Base-by-base conservation (phyloP, 805 yeast species). In the Metschnikowia chrysomelidarum region DNA sequence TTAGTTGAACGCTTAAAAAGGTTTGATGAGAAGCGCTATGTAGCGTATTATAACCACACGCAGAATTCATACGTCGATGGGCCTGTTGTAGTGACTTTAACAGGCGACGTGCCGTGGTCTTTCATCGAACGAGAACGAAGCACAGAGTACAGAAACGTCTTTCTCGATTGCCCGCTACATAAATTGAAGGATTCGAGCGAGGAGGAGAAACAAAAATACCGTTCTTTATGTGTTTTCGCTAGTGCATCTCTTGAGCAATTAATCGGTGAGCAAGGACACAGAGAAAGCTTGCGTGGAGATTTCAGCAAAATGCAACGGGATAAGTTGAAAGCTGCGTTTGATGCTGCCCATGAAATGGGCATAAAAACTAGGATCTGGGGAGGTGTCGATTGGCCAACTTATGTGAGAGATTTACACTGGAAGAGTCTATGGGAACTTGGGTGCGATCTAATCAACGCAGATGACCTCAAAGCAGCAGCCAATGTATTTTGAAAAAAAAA, bases 291-390 rank as follows among this genome's bases (percentile, higher is more conserved):
- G 36, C 38, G 49, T 11, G 34, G 38, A 21, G 68, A 72, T 2
- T 57, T 77, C 24, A 56, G 54, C 15, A 42, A 40, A 0, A 47
- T 47, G 1, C 76, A 75, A 39, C 36, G 50, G 27, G 38, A 27
- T 1, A 46, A 19, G 8, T 43, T 75, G 16, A 43, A 44, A 15
- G 22, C 38, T 4, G 45, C 44, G 18, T 54, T 75, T 14, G 57
- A 59, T 7, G 32, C 39, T 11, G 80, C 85, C 2, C 86, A 80
- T 46, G 49, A 56, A 2, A 40, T 59, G 31, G 75, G 76, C 9
- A 49, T 82, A 25, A 66, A 69, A 44, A 74, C 86, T 0, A 62
- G 91, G 37, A 62, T 82, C 19, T 83, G 89, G 89, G 88, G 80
- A 13, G 78, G 78, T 7, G 80, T 86, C 1, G 64, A 65, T 33